Conservation (phyloP, 257 asterid genomes). For the Coffea eugenioides region DNA sequence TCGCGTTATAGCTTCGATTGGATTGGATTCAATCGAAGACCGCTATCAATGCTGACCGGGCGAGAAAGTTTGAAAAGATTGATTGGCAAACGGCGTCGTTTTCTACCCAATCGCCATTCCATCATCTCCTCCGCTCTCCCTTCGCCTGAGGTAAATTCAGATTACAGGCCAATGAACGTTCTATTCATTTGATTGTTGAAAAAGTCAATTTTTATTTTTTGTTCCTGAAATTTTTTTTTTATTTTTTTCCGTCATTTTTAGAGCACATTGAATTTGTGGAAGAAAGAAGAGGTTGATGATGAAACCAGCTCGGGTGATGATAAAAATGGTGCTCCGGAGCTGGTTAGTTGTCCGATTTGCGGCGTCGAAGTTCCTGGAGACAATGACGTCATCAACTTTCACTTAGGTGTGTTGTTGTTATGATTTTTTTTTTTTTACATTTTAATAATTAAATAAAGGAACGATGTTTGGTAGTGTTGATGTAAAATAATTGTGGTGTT, state of each 20-base stretch:
- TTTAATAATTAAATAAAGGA: too few species aligned
- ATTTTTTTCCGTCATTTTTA: constrained; percentile 6
- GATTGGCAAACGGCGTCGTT: constrained; percentile 79
- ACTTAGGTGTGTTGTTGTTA: constrained; percentile 51
- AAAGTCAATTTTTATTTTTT: background rate
- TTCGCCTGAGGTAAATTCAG: constrained; percentile 24
- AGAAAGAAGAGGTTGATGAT: constrained; percentile 21
- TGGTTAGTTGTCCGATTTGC: constrained; percentile 78
- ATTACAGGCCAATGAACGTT: background rate
- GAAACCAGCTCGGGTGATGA: constrained; percentile 7
- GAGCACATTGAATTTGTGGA: constrained; percentile 29
- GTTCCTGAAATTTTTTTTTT: background rate
- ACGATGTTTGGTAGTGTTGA: too few species aligned
- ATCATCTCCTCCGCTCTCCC: constrained; percentile 36
- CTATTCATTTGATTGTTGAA: background rate
- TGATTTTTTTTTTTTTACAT: background rate
- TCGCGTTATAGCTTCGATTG: background rate
- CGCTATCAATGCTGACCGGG: constrained; percentile 57
- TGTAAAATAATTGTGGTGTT: too few species aligned
- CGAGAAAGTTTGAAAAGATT: constrained; percentile 71
- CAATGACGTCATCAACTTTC: constrained; percentile 65
- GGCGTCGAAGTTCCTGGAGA: constrained; percentile 45
- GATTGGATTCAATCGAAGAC: background rate
- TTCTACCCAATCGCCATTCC: constrained; percentile 54
- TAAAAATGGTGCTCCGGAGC: constrained; percentile 23